These are phyloP conservation scores for Solanum chacoense DNA, from an alignment of 305 asterid genomes.

Conservation along the genomic window DNA sequence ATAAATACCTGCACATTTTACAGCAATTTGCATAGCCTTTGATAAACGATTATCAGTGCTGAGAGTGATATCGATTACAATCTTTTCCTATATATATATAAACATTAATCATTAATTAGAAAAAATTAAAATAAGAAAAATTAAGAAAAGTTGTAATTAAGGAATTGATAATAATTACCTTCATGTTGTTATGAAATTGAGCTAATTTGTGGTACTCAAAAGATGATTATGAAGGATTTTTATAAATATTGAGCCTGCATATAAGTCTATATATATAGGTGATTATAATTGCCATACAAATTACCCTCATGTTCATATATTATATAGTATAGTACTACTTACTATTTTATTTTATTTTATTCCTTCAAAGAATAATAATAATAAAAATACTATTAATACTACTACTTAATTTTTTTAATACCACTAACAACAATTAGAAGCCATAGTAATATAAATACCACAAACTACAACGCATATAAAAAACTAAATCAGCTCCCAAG, in stretches of 20 bases:
- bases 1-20: background rate
- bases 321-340: background rate
- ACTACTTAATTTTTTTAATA: background rate
- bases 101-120: background rate
- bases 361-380: background rate
- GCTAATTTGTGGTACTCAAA: background rate
- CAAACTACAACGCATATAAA: background rate
- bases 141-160: background rate
- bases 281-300: background rate
- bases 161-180: background rate
- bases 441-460: background rate
- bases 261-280: background rate
- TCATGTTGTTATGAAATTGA: background rate
- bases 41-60: conserved; percentile 13
- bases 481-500: background rate
- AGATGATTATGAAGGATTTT: background rate
- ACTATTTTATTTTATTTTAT: background rate
- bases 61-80: conserved; percentile 21
- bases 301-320: background rate
- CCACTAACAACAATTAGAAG: background rate
- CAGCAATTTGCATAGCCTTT: conserved; percentile 28
- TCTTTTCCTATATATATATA: conserved; percentile 10
- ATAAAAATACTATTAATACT: background rate
- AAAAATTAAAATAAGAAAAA: background rate
- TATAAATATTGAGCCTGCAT: background rate